phyloP scores from a whole-genome alignment of 768 basidiomycete genomes.

The Hygrocybe punicea region DNA sequence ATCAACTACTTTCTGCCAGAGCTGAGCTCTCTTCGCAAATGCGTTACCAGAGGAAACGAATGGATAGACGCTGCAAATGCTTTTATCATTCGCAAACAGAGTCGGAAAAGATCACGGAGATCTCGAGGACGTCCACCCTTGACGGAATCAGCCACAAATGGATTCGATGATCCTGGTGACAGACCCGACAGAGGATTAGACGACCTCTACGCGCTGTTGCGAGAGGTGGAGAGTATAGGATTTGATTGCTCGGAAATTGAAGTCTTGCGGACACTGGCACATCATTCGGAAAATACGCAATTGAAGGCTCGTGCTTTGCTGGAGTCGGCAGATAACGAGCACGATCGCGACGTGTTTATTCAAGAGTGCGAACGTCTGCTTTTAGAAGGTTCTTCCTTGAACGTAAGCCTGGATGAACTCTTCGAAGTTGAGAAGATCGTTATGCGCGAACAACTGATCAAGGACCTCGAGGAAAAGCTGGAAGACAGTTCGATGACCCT shows the following conservation, averaged over 20 bases:
- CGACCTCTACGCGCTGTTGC: slow-evolving; percentile 65
- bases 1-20: slow-evolving; percentile 75
- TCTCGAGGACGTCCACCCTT: slow-evolving; percentile 53
- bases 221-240: slow-evolving; percentile 72
- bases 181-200: slow-evolving; percentile 68
- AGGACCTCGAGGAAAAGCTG: slow-evolving; percentile 69
- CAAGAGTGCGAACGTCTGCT: slow-evolving; percentile 70
- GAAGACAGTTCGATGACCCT: slow-evolving; percentile 60
- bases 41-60: slow-evolving; percentile 75
- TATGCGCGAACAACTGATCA: slow-evolving; percentile 70
- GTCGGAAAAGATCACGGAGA: slow-evolving; percentile 69
- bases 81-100: slow-evolving; percentile 76
- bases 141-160: slow-evolving; percentile 31
- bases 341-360: slow-evolving; percentile 54
- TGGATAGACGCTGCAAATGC: slow-evolving; percentile 86
- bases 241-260: slow-evolving; percentile 81
- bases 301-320: slow-evolving; percentile 54
- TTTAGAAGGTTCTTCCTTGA: slow-evolving; percentile 67
- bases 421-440: slow-evolving; percentile 76
- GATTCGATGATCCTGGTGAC: slow-evolving; percentile 56
- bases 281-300: slow-evolving; percentile 64
- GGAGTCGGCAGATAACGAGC: slow-evolving; percentile 34
- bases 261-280: slow-evolving; percentile 49
- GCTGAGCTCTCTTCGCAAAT: slow-evolving; percentile 66
- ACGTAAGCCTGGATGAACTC: slow-evolving; percentile 81